Base-by-base conservation (phyloP, 352 stramenopile species). In the Phytophthora litchii region DNA sequence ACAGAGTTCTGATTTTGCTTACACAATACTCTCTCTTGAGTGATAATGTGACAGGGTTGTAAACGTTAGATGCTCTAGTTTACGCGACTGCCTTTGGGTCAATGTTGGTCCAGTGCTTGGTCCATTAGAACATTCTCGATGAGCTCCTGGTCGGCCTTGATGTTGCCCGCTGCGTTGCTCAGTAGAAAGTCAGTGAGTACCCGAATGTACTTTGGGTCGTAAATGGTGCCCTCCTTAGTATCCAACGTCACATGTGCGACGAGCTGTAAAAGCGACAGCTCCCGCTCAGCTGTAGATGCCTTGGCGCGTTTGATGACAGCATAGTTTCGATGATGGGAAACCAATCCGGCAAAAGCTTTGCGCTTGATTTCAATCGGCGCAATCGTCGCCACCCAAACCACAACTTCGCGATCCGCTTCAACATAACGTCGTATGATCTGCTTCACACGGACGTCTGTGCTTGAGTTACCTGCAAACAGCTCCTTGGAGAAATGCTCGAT, bases 241-340 rank as follows among this genome's bases (percentile, higher is more conserved):
- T 85, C 65, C 25, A 76, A 61, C 20, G 66, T 78, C 42, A 79
- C 74, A 40, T 84, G 62, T 29, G 69, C 51, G 36, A 74, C 77
- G 47, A 72, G 72, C 47, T 83, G 70, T 42, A 89, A 59, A 25
- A 88, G 62, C 21, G 70, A 72, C 27, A 68, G 65, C 21, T 80
- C 64, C 4, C 17, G 49, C 11, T 59, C 49, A 11, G 58, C 21
- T 31, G 61, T 54, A 11, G 72, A 77, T 0, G 44, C 11, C 21
- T 62, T 66, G 12, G 76, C 58, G 25, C 57, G 72, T 58, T 79
- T 76, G 40, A 86, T 63, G 38, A 89, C 51, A 44, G 85, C 74
- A 60, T 86, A 89, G 14, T 78, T 78, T 23, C 74, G 69, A 37
- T 89, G 72, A 3, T 70, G 53, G 21, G 80, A 87, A n/a, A 21